Percentiles rank a stretch among this genome's conserved stretches.
These are phyloP conservation scores for Huntiella abstrusa DNA, from an alignment of 2,329 filamentous ascomycete genomes.

Conservation along the genomic window DNA sequence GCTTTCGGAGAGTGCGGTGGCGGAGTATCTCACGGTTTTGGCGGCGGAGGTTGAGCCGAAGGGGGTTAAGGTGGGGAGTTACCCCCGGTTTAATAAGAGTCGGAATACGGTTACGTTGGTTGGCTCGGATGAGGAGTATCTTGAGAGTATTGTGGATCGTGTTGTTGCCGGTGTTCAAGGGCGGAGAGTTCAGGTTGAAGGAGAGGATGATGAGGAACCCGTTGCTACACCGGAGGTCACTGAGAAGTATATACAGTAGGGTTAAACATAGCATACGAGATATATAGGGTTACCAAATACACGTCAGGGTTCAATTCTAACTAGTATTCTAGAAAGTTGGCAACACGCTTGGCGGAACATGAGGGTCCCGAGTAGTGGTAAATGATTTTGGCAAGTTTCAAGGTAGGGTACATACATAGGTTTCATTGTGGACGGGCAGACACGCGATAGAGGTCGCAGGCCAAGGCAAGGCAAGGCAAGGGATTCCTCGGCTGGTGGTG, in stretches of 20 bases:
- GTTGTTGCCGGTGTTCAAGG: conserved; percentile 63
- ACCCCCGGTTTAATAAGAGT: conserved; percentile 78
- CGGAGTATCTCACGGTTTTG: conserved; percentile 63
- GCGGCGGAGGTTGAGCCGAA: conserved; percentile 52
- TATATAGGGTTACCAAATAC: background rate
- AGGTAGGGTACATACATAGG: no score
- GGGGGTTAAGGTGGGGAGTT: conserved; percentile 87
- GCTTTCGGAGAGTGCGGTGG: conserved; percentile 67
- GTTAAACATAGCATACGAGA: background rate
- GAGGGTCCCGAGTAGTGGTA: no score
- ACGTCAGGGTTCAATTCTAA: background rate
- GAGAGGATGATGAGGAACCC: conserved; percentile 39
- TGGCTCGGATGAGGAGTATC: conserved; percentile 50
- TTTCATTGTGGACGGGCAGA: no score
- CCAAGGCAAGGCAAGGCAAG: no score
- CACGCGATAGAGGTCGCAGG: no score
- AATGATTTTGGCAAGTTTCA: no score
- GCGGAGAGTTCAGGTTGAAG: conserved; percentile 48
- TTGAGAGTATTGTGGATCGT: conserved; percentile 50
- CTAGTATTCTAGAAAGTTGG: no score
- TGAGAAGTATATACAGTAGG: background rate
- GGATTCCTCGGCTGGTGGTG: no score
- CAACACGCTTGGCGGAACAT: no score
- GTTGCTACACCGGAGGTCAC: background rate
- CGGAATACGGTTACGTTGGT: conserved; percentile 84